These are phyloP conservation scores for Aspergillus ibericus DNA, from an alignment of 2,329 filamentous ascomycete genomes.

Conservation along the genomic window DNA sequence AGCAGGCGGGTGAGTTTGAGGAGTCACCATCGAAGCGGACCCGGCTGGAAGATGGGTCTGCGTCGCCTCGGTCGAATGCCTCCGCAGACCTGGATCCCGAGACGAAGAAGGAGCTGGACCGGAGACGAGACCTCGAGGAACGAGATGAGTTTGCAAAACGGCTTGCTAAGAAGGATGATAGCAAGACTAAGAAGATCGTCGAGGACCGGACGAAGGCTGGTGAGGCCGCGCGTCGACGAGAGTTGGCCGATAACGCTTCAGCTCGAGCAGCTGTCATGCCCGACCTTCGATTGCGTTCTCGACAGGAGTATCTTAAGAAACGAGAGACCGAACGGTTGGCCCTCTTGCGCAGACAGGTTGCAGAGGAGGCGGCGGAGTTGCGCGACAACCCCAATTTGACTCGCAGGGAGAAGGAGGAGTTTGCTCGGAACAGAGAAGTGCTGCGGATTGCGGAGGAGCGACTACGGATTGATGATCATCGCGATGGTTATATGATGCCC, in stretches of 20 bases:
- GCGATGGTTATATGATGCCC: slow-evolving; percentile 88
- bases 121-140: slow-evolving; percentile 69
- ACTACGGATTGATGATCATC: slow-evolving; percentile 82
- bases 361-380: slow-evolving; percentile 80
- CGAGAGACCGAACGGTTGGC: slow-evolving; percentile 82
- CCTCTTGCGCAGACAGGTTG: slow-evolving; percentile 84
- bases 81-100: slow-evolving; percentile 61
- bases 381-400: slow-evolving; percentile 73
- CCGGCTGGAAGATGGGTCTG: slow-evolving; percentile 60
- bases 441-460: slow-evolving; percentile 80
- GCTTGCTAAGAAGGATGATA: slow-evolving; percentile 69
- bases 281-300: slow-evolving; percentile 77
- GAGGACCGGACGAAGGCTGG: slow-evolving; percentile 61
- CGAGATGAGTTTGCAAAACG: slow-evolving; percentile 78
- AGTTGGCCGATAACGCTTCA: slow-evolving; percentile 66
- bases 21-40: slow-evolving; percentile 71
- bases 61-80: slow-evolving; percentile 30
- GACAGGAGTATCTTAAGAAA: slow-evolving; percentile 93
- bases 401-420: slow-evolving; percentile 78
- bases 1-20: slow-evolving; percentile 58
- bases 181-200: slow-evolving; percentile 67
- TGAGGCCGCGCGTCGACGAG: slow-evolving; percentile 60
- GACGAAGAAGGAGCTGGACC: slow-evolving; percentile 57
- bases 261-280: slow-evolving; percentile 71
- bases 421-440: slow-evolving; percentile 82